Conservation (phyloP, 2,329 filamentous ascomycete genomes). For the Phialemoniopsis sp. region DNA sequence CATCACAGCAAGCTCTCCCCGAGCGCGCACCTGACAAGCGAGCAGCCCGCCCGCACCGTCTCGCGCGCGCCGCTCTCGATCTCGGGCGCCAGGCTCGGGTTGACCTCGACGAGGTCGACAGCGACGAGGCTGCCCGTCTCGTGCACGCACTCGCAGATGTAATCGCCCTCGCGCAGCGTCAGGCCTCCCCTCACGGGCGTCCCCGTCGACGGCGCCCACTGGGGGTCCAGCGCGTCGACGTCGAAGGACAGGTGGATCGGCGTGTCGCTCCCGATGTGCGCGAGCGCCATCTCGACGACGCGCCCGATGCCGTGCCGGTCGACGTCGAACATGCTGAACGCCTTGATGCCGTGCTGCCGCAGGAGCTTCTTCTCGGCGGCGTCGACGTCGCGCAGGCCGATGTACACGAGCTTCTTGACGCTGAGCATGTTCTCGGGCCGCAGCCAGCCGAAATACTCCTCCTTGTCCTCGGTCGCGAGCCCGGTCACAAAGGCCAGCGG, state of each 20-base stretch:
- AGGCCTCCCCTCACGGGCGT: conserved; percentile 91
- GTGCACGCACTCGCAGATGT: conserved; percentile 86
- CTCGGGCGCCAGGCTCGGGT: conserved; percentile 63
- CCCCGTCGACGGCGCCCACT: conserved; percentile 94
- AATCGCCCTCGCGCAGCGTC: conserved; percentile 93
- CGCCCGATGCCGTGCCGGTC: conserved; percentile 89
- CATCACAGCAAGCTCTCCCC: conserved; percentile 86
- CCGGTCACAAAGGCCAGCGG: conserved; percentile 89
- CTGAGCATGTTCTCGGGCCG: conserved; percentile 65
- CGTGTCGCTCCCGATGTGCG: conserved; percentile 88
- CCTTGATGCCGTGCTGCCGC: conserved; percentile 84
- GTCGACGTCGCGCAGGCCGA: conserved; percentile 90
- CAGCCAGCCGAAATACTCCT: conserved; percentile 89
- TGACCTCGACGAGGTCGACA: conserved; percentile 80
- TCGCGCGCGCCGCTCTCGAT: conserved; percentile 66
- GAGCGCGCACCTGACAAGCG: conserved; percentile 83
- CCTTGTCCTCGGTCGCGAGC: conserved; percentile 69
- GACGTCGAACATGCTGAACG: conserved; percentile 98
- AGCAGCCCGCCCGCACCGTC: conserved; percentile 87
- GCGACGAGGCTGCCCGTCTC: conserved; percentile 74
- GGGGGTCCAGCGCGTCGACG: conserved; percentile 91
- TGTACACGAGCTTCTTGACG: conserved; percentile 89
- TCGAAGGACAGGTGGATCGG: conserved; percentile 98
- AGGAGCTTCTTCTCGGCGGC: conserved; percentile 90
- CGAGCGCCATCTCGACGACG: conserved; percentile 97